Evolutionary conservation across 2,329 filamentous ascomycete genomes (phyloP).

Genomic region (Chaetothyriales sp.): DNA sequence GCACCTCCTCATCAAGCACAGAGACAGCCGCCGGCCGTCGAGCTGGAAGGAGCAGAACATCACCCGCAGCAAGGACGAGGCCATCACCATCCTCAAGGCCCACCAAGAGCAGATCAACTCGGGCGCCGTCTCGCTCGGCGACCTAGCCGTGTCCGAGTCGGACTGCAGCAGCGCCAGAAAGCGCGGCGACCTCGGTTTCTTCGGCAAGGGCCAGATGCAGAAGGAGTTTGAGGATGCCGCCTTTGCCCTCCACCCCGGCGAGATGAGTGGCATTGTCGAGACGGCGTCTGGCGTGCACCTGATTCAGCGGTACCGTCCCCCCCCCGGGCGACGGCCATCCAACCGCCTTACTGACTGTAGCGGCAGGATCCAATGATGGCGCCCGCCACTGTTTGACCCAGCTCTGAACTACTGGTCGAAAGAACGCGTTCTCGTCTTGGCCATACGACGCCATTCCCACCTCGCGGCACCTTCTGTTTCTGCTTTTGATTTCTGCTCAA

Average conservation of each 20-base stretch:
- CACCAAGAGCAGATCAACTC: slow-evolving; percentile 65
- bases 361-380: not conserved
- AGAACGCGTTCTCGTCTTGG: not conserved
- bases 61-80: slow-evolving; percentile 77
- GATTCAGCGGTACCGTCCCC: slow-evolving; percentile 64
- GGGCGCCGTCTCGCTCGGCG: slow-evolving; percentile 56
- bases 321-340: not conserved
- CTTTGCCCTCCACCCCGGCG: slow-evolving; percentile 73
- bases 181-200: slow-evolving; percentile 86
- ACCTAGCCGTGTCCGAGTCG: slow-evolving; percentile 76
- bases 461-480: not conserved
- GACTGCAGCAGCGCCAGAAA: slow-evolving; percentile 95
- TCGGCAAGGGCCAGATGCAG: slow-evolving; percentile 92
- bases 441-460: not conserved
- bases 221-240: slow-evolving; percentile 96
- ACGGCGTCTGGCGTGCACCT: slow-evolving; percentile 90
- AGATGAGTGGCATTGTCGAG: slow-evolving; percentile 77
- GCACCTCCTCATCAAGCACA: slow-evolving; percentile 89
- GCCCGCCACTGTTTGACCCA: not conserved
- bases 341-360: not conserved
- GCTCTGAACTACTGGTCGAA: not conserved
- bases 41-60: slow-evolving; percentile 91
- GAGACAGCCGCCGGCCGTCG: slow-evolving; percentile 70
- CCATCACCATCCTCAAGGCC: slow-evolving; percentile 57
- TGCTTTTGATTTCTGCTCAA: not conserved